phyloP scores from a whole-genome alignment of 345 rosid genomes.

The Eucalyptus curtisii region DNA sequence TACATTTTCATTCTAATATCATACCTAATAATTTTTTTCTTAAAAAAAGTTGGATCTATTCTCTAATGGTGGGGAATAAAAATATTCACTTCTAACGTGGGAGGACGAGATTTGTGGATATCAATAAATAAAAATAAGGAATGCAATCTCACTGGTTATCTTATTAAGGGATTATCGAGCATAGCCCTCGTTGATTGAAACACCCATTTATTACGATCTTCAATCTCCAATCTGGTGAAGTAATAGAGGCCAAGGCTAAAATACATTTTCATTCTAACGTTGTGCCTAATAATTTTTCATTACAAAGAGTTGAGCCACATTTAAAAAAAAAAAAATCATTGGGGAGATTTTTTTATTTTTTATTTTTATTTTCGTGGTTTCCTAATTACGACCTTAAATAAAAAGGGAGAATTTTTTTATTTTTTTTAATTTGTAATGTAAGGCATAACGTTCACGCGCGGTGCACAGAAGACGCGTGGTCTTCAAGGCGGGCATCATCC shows the following conservation, averaged over 20 bases:
- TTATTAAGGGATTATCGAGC: accelerated
- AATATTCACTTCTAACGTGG: no score
- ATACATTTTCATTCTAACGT: background rate
- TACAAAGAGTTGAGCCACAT: background rate
- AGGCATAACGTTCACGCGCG: background rate
- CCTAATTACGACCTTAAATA: background rate
- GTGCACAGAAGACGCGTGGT: background rate
- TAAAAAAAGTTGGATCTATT: background rate
- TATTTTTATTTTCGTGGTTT: background rate
- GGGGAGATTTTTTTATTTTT: no score
- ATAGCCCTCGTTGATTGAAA: no score
- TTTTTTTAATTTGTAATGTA: background rate
- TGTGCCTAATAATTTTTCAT: background rate
- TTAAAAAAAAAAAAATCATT: no score
- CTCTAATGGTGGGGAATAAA: no score
- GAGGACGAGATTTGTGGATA: accelerated
- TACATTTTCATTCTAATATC: background rate
- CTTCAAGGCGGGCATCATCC: background rate
- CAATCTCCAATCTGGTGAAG: no score
- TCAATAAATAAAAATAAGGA: no score
- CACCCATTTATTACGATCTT: accelerated
- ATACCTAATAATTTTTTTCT: background rate
- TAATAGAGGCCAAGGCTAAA: no score
- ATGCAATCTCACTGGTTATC: no score
- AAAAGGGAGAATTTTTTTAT: background rate